A percentile compares a stretch with the other conserved stretches of the same genome.
These are phyloP conservation scores for Apiospora kogelbergensis DNA, from an alignment of 2,329 filamentous ascomycete genomes.

Conservation along the genomic window DNA sequence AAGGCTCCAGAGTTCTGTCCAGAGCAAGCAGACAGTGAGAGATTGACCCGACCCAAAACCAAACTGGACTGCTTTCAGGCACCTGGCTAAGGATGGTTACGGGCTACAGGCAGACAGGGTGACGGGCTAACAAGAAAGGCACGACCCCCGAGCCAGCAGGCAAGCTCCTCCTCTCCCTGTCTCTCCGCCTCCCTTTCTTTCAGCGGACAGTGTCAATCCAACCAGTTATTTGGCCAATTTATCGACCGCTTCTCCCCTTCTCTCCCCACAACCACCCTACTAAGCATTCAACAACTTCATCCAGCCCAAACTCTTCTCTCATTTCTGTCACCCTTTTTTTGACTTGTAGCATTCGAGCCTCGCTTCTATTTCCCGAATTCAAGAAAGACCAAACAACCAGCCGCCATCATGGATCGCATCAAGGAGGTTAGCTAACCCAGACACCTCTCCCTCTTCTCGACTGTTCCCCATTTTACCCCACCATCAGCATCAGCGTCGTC, in stretches of 20 bases:
- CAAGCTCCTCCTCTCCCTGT: neutral
- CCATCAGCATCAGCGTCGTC: conserved; percentile 25
- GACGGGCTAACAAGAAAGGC: neutral
- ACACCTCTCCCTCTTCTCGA: conserved; percentile 16
- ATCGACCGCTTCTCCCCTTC: conserved; percentile 7
- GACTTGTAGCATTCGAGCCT: conserved; percentile 19
- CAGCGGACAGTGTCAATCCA: conserved; percentile 3
- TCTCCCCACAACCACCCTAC: conserved; percentile 6
- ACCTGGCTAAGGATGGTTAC: neutral
- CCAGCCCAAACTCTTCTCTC: conserved; percentile 25
- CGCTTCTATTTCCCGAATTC: conserved; percentile 27
- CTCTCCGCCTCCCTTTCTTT: neutral
- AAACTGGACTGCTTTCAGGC: neutral
- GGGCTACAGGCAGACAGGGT: neutral
- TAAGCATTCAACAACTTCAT: conserved; percentile 21
- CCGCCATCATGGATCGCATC: conserved; percentile 75
- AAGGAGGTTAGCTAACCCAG: conserved; percentile 65
- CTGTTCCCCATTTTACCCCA: conserved; percentile 30
- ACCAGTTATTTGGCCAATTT: neutral
- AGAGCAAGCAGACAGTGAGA: neutral
- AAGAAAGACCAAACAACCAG: conserved; percentile 20
- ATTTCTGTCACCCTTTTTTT: conserved; percentile 21
- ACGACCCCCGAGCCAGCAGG: neutral
- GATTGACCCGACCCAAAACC: conserved; percentile 1
- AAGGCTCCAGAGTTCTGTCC: neutral